Evolutionary conservation across 371 early-diverging fungal species (phyloP), one percentile per base, ranked within the genome.

Genomic region (Rhizomucor miehei): DNA sequence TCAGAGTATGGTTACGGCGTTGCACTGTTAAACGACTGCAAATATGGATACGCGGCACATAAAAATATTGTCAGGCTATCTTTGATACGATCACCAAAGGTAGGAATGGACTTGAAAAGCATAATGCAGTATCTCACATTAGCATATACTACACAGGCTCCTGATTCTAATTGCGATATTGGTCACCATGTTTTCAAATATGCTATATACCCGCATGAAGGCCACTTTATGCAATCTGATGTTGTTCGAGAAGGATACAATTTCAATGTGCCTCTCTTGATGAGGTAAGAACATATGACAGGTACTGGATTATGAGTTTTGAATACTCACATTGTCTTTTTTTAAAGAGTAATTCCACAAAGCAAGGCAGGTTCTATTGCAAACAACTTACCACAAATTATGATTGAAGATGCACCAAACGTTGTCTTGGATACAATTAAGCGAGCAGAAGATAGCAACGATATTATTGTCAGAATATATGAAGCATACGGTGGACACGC

Each of bases 1-100:
- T 93, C 93, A 0, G 97, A 98, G 61, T 85, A 79, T 44, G 95
- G 93, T 1, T 96, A 90, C 66, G 99, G 99, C 43, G 89, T 95
- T 17, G 88, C 97, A 0, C 65, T 98, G 48, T 59, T 97, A 52
- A 97, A 93, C 62, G 96, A 98, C 66, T 87, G 92, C 86, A 95
- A 91, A 57, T 94, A 91, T 59, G 89, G 91, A 6, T 92, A 91
- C 70, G 81, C 95, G 0, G 87, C 88, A 23, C 86, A 90, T 48
- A 89, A 75, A 9, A 91, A 90, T 51, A 75, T 83, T 1, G 94
- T 96, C 79, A 67, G 91, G 0, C 67, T 98, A 46, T 89, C 92
- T 1, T 59, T 98, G 14, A 67, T 98, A 38, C 81, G 95, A 5
- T 70, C 95, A 0, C 94, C 97, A n/a, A 98, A 96, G 76, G 51